Evolutionary conservation across 306 rosid genomes (phyloP).

Genomic region (Prunus campanulata): DNA sequence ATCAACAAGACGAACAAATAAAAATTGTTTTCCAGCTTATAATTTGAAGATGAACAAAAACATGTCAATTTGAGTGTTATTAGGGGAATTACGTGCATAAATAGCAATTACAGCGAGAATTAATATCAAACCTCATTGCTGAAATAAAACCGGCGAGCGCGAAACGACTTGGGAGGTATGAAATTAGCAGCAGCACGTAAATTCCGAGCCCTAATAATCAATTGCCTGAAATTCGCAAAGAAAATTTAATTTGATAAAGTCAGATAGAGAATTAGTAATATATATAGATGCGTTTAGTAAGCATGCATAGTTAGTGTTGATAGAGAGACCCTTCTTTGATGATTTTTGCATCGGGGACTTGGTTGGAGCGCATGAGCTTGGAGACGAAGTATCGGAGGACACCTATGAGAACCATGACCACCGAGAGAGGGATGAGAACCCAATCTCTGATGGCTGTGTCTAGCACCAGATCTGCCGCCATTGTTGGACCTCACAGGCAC

Average conservation of each 20-base stretch:
- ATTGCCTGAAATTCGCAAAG: constrained; percentile 61
- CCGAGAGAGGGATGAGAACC: constrained; percentile 97
- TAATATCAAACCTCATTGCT: constrained; percentile 68
- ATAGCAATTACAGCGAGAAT: neutral
- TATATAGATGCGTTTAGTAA: neutral
- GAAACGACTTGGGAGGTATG: constrained; percentile 86
- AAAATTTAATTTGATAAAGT: neutral
- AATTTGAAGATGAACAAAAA: neutral
- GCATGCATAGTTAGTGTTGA: neutral
- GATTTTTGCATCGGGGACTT: constrained; percentile 82
- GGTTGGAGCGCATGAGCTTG: constrained; percentile 87
- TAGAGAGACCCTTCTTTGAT: constrained; percentile 77
- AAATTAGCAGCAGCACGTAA: constrained; percentile 81
- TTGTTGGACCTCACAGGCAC: constrained; percentile 25
- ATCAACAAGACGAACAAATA: neutral
- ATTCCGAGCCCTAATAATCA: constrained; percentile 87
- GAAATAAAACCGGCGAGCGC: constrained; percentile 71
- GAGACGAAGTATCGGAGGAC: constrained; percentile 93
- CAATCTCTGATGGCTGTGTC: constrained; percentile 98
- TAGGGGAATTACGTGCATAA: neutral
- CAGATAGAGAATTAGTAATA: neutral
- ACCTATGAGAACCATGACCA: constrained; percentile 97
- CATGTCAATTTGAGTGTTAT: neutral
- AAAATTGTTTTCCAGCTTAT: neutral
- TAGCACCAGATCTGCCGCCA: constrained; percentile 98